phyloP scores from a whole-genome alignment of 768 basidiomycete species.

The Rubroboletus pulcherrimus region DNA sequence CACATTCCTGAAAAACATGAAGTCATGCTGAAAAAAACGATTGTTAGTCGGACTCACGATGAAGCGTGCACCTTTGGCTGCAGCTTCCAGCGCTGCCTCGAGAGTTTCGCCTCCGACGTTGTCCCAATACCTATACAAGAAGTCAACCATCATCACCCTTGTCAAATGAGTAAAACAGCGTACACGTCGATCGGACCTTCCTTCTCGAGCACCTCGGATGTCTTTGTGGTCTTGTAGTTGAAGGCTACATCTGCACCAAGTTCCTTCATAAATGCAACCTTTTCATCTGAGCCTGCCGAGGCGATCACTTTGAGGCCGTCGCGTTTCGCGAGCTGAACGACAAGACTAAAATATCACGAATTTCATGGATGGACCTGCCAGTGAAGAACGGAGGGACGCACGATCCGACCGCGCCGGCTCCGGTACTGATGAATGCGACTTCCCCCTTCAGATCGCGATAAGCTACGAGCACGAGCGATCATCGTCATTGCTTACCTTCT shows the following conservation, averaged over 20 bases:
- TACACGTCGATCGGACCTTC: constrained; percentile 58
- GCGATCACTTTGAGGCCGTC: constrained; percentile 63
- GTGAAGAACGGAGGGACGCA: constrained; percentile 27
- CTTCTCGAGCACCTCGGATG: constrained; percentile 46
- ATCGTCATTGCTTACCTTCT: constrained; percentile 18
- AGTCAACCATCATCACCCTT: neutral
- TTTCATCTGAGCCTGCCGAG: constrained; percentile 67
- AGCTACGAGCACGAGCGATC: neutral
- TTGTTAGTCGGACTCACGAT: constrained; percentile 28
- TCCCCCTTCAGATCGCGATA: constrained; percentile 36
- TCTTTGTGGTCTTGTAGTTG: constrained; percentile 65
- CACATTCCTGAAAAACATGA: constrained; percentile 30
- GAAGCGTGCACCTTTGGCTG: constrained; percentile 45
- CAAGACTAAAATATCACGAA: constrained; percentile 29
- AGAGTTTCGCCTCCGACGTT: constrained; percentile 54
- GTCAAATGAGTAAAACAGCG: neutral
- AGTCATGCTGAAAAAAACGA: neutral
- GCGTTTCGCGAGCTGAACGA: constrained; percentile 48
- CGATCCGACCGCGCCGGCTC: constrained; percentile 54
- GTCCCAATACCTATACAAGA: constrained; percentile 11
- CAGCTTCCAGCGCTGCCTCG: constrained; percentile 48
- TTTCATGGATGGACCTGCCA: constrained; percentile 2
- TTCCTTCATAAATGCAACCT: constrained; percentile 56
- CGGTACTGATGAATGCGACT: constrained; percentile 44
- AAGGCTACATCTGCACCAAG: constrained; percentile 66